Conservation (phyloP, 805 yeast genomes). For the Jamesozyma hellenica region DNA sequence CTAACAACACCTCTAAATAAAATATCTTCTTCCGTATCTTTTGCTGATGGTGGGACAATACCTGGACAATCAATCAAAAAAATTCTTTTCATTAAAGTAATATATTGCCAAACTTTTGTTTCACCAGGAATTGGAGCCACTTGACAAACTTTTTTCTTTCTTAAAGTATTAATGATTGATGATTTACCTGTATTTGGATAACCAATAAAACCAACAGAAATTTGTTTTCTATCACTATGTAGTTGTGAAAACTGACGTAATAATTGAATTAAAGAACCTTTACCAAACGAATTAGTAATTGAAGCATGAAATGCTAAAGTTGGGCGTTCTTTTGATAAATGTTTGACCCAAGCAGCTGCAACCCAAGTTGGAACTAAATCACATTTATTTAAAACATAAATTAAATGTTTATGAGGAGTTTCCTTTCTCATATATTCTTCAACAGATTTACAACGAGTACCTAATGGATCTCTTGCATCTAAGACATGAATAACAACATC, state of each 20-base stretch:
- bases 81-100: constrained; percentile 90
- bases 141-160: constrained; percentile 89
- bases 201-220: constrained; percentile 94
- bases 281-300: constrained; percentile 93
- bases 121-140: constrained; percentile 99
- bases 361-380: constrained; percentile 99
- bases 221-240: constrained; percentile 89
- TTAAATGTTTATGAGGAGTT: constrained; percentile 92
- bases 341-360: constrained; percentile 99
- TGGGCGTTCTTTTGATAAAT: constrained; percentile 81
- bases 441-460: constrained; percentile 88
- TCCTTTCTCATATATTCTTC: constrained; percentile 89
- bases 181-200: constrained; percentile 98
- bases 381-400: constrained; percentile 91
- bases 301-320: constrained; percentile 97
- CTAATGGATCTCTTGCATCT: constrained; percentile 96
- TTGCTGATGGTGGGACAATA: constrained; percentile 89
- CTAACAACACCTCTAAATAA: constrained; percentile 94
- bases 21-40: constrained; percentile 85
- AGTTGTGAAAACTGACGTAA: constrained; percentile 85
- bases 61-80: constrained; percentile 98
- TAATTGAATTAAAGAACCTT: constrained; percentile 88
- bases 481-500: constrained; percentile 94
- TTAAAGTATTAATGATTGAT: constrained; percentile 83
- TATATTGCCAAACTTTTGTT: constrained; percentile 98